Percentiles rank a stretch among this genome's conserved stretches.
Evolutionary conservation across 2,329 filamentous ascomycete species (phyloP).

Genomic region (Trichoderma pleuroti): DNA sequence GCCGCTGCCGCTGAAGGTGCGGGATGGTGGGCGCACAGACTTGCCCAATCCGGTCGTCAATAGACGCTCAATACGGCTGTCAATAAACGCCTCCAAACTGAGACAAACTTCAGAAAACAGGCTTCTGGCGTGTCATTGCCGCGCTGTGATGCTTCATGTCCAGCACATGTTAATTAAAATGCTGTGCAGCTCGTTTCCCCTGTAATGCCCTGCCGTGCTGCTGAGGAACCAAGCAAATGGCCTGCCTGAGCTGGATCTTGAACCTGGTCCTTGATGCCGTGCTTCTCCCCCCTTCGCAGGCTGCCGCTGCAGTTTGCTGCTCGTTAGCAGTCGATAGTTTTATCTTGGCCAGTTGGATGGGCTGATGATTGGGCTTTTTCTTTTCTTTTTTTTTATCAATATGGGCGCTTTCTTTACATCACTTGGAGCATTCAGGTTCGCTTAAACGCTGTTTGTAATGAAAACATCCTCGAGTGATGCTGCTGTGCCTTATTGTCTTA

Average conservation of each 20-base stretch:
- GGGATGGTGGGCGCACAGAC: constrained; percentile 3
- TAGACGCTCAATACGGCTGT: constrained; percentile 27
- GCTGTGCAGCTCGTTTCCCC: neutral
- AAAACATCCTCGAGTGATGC: neutral
- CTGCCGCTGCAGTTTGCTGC: constrained; percentile 6
- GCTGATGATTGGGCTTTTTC: neutral
- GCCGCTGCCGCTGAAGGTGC: constrained; percentile 11
- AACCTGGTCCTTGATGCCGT: neutral
- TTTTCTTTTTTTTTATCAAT: neutral
- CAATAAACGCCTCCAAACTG: constrained; percentile 28
- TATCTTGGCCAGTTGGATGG: neutral
- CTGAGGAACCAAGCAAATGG: neutral
- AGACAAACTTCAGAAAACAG: constrained; percentile 6
- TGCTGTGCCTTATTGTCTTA: neutral
- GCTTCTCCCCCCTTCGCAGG: neutral
- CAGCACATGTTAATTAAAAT: neutral
- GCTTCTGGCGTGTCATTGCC: neutral
- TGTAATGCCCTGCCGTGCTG: neutral
- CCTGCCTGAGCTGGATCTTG: neutral
- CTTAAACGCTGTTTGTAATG: neutral
- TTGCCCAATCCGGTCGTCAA: constrained; percentile 35
- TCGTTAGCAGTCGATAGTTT: neutral
- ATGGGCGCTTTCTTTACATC: neutral
- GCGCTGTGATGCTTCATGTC: neutral
- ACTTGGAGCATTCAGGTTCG: neutral